A percentile compares a stretch with the other conserved stretches of the same genome.
Evolutionary conservation across 2,329 filamentous ascomycete genomes (phyloP).

Genomic region (Penicillium olsonii): DNA sequence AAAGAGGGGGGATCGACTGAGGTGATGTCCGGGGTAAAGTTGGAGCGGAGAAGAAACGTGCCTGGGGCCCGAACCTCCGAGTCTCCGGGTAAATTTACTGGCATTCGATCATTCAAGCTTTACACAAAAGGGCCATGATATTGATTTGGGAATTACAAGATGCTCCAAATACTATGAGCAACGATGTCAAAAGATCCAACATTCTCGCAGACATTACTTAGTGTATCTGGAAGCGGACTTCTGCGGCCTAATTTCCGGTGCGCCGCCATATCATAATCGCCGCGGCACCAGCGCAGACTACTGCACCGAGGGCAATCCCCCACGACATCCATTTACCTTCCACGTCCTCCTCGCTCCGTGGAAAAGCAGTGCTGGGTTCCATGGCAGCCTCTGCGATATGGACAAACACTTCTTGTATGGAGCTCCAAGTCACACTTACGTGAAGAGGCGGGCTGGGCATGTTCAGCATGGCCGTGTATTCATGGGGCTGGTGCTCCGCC

Average conservation of each 20-base stretch:
- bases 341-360: slow-evolving; percentile 79
- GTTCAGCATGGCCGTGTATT: slow-evolving; percentile 79
- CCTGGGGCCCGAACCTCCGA: slow-evolving; percentile 19
- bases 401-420: slow-evolving; percentile 92
- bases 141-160: background rate
- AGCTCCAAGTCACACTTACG: slow-evolving; percentile 91
- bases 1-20: slow-evolving; percentile 12
- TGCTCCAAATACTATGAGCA: too few species aligned
- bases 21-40: slow-evolving; percentile 21
- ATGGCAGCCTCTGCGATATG: slow-evolving; percentile 88
- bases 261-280: slow-evolving; percentile 63
- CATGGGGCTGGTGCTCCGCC: slow-evolving; percentile 85
- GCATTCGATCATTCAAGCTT: slow-evolving; percentile 1
- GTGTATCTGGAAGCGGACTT: slow-evolving; percentile 19
- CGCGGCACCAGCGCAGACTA: slow-evolving; percentile 60
- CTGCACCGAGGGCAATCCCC: slow-evolving; percentile 80
- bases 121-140: slow-evolving; percentile 17
- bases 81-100: slow-evolving; percentile 7
- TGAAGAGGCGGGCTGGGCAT: slow-evolving; percentile 86
- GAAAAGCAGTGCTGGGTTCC: slow-evolving; percentile 83
- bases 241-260: slow-evolving; percentile 30
- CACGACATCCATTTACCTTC: slow-evolving; percentile 78
- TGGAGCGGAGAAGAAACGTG: slow-evolving; percentile 22
- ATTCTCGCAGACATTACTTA: too few species aligned
- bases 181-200: too few species aligned